These are phyloP conservation scores for Anisogramma anomala DNA, from an alignment of 2,329 filamentous ascomycete species.

Conservation along the genomic window DNA sequence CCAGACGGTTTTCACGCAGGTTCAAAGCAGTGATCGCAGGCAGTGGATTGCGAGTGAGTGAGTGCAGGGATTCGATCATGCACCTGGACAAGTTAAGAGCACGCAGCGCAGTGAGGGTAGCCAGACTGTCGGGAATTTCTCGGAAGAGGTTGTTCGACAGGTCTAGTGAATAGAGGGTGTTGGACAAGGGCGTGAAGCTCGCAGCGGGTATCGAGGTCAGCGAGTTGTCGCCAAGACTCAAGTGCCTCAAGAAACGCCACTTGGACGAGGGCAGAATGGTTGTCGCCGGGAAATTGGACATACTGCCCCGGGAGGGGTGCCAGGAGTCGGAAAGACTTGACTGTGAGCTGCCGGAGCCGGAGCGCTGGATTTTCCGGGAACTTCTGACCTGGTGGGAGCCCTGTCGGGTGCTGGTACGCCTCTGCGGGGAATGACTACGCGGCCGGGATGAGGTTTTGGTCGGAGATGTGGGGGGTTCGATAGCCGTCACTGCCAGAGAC, in stretches of 20 bases:
- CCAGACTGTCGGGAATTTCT: conserved; percentile 86
- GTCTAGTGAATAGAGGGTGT: conserved; percentile 83
- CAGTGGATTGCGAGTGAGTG: conserved; percentile 71
- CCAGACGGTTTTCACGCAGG: conserved; percentile 75
- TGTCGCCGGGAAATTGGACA: conserved; percentile 62
- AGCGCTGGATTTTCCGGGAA: conserved; percentile 67
- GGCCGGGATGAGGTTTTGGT: conserved; percentile 37
- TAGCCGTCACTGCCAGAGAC: conserved; percentile 34
- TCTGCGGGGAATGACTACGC: conserved; percentile 70
- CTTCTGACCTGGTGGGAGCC: conserved; percentile 54
- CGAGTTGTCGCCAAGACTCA: conserved; percentile 85
- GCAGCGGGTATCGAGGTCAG: conserved; percentile 66
- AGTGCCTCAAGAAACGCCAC: conserved; percentile 87
- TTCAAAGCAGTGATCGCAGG: conserved; percentile 92
- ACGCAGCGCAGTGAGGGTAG: conserved; percentile 73
- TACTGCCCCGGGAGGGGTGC: conserved; percentile 58
- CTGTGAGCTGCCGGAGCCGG: conserved; percentile 85
- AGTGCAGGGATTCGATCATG: conserved; percentile 93
- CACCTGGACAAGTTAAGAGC: conserved; percentile 90
- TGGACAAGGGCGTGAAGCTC: conserved; percentile 71
- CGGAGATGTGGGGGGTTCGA: conserved; percentile 31
- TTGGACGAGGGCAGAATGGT: conserved; percentile 71
- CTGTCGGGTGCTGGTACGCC: conserved; percentile 65
- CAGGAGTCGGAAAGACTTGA: conserved; percentile 60
- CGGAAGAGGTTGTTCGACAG: conserved; percentile 85